Percentiles rank a stretch among this genome's conserved stretches.
phyloP scores from a whole-genome alignment of 1,284 basidiomycete genomes.

The Pseudozyma hubeiensis region DNA sequence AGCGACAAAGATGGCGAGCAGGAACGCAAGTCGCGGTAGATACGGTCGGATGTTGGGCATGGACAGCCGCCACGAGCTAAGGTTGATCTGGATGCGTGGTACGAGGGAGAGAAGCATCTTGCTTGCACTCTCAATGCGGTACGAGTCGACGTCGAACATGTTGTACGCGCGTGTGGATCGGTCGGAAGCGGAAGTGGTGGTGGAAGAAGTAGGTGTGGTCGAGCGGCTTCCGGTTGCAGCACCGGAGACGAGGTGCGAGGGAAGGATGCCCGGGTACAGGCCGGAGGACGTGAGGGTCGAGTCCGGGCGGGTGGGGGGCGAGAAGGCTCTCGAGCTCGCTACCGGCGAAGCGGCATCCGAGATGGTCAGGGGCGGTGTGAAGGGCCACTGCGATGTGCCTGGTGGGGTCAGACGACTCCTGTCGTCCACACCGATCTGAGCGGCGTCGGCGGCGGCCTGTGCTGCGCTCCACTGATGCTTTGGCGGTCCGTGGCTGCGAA shows the following conservation, averaged over 20 bases:
- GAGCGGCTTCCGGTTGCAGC: slow-evolving; percentile 27
- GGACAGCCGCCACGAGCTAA: slow-evolving; percentile 37
- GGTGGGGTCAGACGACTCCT: slow-evolving; percentile 33
- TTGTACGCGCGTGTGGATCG: slow-evolving; percentile 21
- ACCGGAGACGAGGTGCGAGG: slow-evolving; percentile 37
- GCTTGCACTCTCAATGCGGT: slow-evolving; percentile 26
- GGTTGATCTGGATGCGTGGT: slow-evolving; percentile 45
- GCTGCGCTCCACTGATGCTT: slow-evolving; percentile 60
- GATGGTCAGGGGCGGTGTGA: slow-evolving; percentile 46
- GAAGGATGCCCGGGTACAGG: slow-evolving; percentile 36
- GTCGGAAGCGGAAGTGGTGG: slow-evolving; percentile 18
- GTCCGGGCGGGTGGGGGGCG: slow-evolving; percentile 39
- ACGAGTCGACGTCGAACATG: slow-evolving; percentile 38
- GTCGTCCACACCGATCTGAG: slow-evolving; percentile 23
- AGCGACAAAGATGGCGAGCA: slow-evolving; percentile 54
- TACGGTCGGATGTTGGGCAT: slow-evolving; percentile 56
- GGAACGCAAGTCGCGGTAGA: slow-evolving; percentile 52
- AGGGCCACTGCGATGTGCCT: slow-evolving; percentile 30
- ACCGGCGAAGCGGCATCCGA: slow-evolving; percentile 44
- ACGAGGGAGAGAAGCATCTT: slow-evolving; percentile 25
- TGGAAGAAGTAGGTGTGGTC: slow-evolving; percentile 35
- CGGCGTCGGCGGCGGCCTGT: slow-evolving; percentile 55
- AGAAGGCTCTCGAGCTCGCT: slow-evolving; percentile 38
- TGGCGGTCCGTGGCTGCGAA: slow-evolving; percentile 30
- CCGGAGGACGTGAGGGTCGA: slow-evolving; percentile 31